Conservation (phyloP, 1,284 basidiomycete genomes). For the Moesziomyces globuligerus region DNA sequence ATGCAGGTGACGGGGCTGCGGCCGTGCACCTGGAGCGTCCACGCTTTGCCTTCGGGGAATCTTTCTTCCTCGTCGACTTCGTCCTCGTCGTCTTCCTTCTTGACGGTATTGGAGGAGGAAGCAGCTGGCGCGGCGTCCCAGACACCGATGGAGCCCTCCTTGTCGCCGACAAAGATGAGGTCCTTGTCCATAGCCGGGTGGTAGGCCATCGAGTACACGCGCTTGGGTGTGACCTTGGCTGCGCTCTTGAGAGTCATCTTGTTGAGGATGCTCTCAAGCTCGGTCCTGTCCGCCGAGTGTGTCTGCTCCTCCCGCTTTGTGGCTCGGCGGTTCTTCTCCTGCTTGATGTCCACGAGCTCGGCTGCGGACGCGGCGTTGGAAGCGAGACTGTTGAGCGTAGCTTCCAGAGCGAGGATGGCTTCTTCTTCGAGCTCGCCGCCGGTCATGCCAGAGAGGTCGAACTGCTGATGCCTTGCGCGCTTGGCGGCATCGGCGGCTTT, state of each 20-base stretch:
- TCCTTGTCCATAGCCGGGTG: slow-evolving; percentile 60
- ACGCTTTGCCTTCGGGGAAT: slow-evolving; percentile 45
- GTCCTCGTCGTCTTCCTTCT: slow-evolving; percentile 35
- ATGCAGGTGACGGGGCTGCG: slow-evolving; percentile 60
- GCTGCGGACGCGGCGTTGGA: slow-evolving; percentile 17
- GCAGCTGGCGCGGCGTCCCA: slow-evolving; percentile 56
- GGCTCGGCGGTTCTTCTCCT: slow-evolving; percentile 23
- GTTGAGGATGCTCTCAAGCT: slow-evolving; percentile 50
- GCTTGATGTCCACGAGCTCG: slow-evolving; percentile 34
- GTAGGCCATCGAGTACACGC: slow-evolving; percentile 60
- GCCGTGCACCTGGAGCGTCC: slow-evolving; percentile 58
- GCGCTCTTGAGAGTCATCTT: slow-evolving; percentile 55
- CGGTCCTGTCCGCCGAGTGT: slow-evolving; percentile 12
- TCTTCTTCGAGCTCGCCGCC: slow-evolving; percentile 39
- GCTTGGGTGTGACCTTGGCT: slow-evolving; percentile 53
- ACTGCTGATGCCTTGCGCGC: slow-evolving; percentile 51
- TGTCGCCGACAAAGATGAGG: slow-evolving; percentile 63
- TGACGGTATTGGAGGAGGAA: slow-evolving; percentile 9
- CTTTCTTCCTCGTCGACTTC: slow-evolving; percentile 19
- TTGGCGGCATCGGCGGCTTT: slow-evolving; percentile 47
- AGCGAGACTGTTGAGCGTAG: slow-evolving; percentile 25
- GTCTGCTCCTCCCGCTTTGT: slow-evolving; percentile 6
- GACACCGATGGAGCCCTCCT: slow-evolving; percentile 60
- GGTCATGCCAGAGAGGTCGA: slow-evolving; percentile 44
- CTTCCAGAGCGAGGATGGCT: slow-evolving; percentile 31